Conservation (phyloP, 2,329 filamentous ascomycete species). For the Venturia oleaginea region DNA sequence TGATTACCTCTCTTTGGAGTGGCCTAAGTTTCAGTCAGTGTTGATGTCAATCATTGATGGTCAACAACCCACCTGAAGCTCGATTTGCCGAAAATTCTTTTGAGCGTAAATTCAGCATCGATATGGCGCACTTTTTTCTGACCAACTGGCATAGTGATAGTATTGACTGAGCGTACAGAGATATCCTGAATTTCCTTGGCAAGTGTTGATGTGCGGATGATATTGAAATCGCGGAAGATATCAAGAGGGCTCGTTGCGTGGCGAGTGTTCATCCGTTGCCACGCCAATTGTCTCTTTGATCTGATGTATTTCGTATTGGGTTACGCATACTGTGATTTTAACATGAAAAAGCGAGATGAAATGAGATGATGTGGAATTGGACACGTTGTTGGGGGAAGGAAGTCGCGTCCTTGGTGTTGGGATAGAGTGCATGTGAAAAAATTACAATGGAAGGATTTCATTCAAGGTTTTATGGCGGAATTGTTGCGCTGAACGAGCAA, state of each 20-base stretch:
- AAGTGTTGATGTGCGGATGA: background rate
- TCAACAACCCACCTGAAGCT: conserved; percentile 8
- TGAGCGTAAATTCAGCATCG: conserved; percentile 14
- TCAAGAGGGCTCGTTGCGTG: background rate
- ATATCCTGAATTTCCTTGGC: background rate
- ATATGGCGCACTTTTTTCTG: conserved; percentile 9
- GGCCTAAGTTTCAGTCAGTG: conserved; percentile 44
- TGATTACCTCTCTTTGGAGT: conserved; percentile 78
- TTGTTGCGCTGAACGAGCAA: too few relatives aligned
- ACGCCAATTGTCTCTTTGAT: background rate
- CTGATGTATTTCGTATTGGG: background rate
- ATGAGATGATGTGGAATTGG: background rate
- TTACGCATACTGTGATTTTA: background rate
- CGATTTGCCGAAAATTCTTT: conserved; percentile 10
- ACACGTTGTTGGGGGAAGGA: background rate
- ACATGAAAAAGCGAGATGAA: background rate
- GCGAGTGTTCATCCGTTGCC: background rate
- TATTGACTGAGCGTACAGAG: background rate
- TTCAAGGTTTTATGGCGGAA: background rate
- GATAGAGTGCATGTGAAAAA: background rate
- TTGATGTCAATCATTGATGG: background rate
- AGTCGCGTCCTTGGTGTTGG: background rate
- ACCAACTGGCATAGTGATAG: conserved; percentile 7
- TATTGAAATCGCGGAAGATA: too few relatives aligned
- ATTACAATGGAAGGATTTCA: too few relatives aligned